phyloP scores from a whole-genome alignment of 23 red algal species.

The Gracilaria caudata region DNA sequence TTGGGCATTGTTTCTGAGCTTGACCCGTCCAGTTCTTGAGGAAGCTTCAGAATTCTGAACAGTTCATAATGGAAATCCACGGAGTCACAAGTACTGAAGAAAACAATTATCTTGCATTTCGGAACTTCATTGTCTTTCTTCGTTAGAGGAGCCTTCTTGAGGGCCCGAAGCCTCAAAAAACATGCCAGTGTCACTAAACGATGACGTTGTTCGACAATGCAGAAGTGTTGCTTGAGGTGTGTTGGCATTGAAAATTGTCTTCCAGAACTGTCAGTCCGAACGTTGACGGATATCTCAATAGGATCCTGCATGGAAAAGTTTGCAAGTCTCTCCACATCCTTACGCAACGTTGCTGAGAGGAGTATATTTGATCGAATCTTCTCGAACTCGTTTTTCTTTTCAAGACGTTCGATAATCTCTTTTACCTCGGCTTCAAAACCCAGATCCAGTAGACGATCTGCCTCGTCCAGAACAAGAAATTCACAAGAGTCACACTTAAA shows the following conservation, averaged over 20 bases:
- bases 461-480: conserved; percentile 95
- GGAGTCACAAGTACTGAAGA: conserved; percentile 89
- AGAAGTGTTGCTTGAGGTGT: conserved; percentile 76
- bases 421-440: conserved; percentile 84
- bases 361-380: conserved; percentile 68
- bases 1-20: background rate
- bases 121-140: conserved; percentile 1
- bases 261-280: conserved; percentile 1
- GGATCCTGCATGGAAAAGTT: conserved; percentile 65
- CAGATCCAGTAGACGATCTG: conserved; percentile 92
- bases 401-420: conserved; percentile 69
- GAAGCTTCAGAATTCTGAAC: conserved; percentile 54
- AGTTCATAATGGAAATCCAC: conserved; percentile 88
- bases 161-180: conserved; percentile 71
- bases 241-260: conserved; percentile 61
- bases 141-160: conserved; percentile 18
- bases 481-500: conserved; percentile 59
- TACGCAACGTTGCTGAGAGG: conserved; percentile 72
- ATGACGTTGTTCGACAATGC: conserved; percentile 80
- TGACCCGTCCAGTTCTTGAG: conserved; percentile 43
- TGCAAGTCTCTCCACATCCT: conserved; percentile 74
- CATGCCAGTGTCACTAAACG: conserved; percentile 70
- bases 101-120: conserved; percentile 81
- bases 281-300: conserved; percentile 57
- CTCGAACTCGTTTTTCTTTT: conserved; percentile 10